Conservation (phyloP, 1,284 basidiomycete genomes). For the Neonothopanus nambi region DNA sequence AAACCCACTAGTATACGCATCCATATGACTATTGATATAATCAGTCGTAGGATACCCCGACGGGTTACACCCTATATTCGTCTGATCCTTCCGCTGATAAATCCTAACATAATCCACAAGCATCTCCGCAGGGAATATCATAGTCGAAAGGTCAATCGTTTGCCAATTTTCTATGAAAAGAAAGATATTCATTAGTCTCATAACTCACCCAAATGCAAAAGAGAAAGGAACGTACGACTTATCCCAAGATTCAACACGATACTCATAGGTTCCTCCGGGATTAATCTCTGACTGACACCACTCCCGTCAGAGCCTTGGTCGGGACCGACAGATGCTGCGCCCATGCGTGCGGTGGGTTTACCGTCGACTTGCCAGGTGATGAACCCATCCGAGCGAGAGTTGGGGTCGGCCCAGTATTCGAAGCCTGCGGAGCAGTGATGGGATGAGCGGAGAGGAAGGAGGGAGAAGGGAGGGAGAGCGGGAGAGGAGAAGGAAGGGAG, state of each 20-base stretch:
- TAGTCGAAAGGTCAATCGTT: conserved; percentile 36
- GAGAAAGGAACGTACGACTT: conserved; percentile 52
- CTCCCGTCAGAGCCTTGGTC: conserved; percentile 46
- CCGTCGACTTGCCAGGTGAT: conserved; percentile 69
- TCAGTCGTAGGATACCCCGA: conserved; percentile 59
- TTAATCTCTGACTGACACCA: conserved; percentile 59
- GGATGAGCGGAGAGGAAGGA: too few relatives aligned
- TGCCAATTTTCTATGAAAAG: conserved; percentile 58
- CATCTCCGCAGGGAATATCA: conserved; percentile 55
- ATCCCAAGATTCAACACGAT: conserved; percentile 68
- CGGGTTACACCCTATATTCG: conserved; percentile 75
- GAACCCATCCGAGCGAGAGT: conserved; percentile 53
- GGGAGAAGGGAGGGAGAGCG: too few relatives aligned
- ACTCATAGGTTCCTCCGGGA: conserved; percentile 76
- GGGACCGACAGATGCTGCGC: conserved; percentile 54
- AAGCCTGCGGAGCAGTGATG: conserved; percentile 43
- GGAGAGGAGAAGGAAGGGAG: too few relatives aligned
- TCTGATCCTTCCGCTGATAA: conserved; percentile 56
- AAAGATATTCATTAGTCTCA: too few relatives aligned
- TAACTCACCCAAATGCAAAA: too few relatives aligned
- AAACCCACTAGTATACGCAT: too few relatives aligned
- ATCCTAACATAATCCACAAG: conserved; percentile 72
- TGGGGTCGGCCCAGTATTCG: conserved; percentile 67
- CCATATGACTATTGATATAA: conserved; percentile 46
- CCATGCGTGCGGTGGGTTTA: conserved; percentile 49